Base-by-base conservation (phyloP, 345 rosid species). In the Bruguiera sexangula region DNA sequence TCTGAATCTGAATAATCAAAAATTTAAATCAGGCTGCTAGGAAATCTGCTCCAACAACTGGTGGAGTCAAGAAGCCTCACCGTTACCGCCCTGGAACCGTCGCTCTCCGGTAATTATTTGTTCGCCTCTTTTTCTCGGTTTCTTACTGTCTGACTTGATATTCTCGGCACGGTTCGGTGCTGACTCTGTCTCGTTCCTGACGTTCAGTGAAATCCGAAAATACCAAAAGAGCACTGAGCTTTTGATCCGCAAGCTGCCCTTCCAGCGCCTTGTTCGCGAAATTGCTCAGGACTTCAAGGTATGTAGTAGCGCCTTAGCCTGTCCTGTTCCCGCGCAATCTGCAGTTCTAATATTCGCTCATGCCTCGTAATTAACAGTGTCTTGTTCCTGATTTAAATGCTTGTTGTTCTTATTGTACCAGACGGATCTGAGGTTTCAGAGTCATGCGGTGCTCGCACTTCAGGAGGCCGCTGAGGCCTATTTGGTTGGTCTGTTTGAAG, bases 61-160 rank as follows among this genome's bases (percentile, higher is more conserved):
- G 60, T n/a, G 60, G 60, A 24, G 60, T 56, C 60, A 56, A 56
- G 60, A 56, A 56, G 60, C 60, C 60, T 56, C 60, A 56, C 16
- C 60, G 60, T 24, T 56, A 56, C 30, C 60, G 60, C 16, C 60
- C 60, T 9, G 60, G 60, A 56, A 56, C 60, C 10, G 60, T 56
- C 10, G 60, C 60, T 56, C 60, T 56, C 29, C 60, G 60, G 60
- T 56, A 56, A 55, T 39, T 43, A 15, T 56, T 56, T 56, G 22
- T 3, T 6, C 2, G 3, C 3, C 22, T 10, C 30, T 9, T 24
- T 22, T 22, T n/a, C 5, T 22, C 26, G 0, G 5, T 56, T 22
- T 24, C 13, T 27, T 10, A 2, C 8, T 55, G 19, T 0, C 26
- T 1, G 13, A 6, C 3, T 21, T 7, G 24, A 56, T 10, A 4